phyloP scores from a whole-genome alignment of 495 filamentous ascomycete species.

The Aspergillus incahuasiensis region DNA sequence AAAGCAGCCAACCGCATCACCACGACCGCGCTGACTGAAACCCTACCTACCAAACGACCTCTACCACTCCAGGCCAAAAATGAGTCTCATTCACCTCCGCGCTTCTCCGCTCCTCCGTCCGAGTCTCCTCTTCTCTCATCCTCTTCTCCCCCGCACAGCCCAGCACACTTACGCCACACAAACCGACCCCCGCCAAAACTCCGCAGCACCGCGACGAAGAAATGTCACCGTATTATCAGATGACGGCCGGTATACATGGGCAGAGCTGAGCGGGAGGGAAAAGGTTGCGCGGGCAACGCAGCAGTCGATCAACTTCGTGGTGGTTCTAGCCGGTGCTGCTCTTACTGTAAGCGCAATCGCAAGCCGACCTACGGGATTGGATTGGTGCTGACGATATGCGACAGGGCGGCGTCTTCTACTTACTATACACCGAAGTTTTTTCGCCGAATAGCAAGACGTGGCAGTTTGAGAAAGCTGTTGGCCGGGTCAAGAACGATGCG shows the following conservation, averaged over 20 bases:
- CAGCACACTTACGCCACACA: conserved; percentile 52
- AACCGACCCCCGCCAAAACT: conserved; percentile 33
- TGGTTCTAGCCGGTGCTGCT: conserved; percentile 69
- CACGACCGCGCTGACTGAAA: too few relatives aligned
- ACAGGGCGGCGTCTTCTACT: conserved; percentile 68
- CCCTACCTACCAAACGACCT: neutral
- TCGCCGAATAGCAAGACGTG: conserved; percentile 76
- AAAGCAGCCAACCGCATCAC: conserved; percentile 13
- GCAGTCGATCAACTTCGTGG: conserved; percentile 79
- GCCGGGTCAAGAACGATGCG: conserved; percentile 68
- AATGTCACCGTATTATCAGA: conserved; percentile 79
- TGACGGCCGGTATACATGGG: conserved; percentile 75
- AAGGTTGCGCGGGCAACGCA: conserved; percentile 84
- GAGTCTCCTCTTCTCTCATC: conserved; percentile 11
- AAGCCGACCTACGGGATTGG: neutral
- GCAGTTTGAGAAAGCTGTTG: conserved; percentile 84
- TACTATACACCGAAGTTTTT: conserved; percentile 85
- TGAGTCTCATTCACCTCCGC: conserved; percentile 22
- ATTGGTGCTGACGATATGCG: conserved; percentile 15
- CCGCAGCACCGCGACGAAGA: conserved; percentile 38
- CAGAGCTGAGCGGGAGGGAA: conserved; percentile 64
- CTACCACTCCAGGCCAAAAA: conserved; percentile 2
- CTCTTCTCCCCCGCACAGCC: conserved; percentile 22
- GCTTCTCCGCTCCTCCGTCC: conserved; percentile 15
- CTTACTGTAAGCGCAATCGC: conserved; percentile 53